These are phyloP conservation scores for Aureobasidium subglaciale DNA, from an alignment of 2,329 filamentous ascomycete species.

Conservation along the genomic window DNA sequence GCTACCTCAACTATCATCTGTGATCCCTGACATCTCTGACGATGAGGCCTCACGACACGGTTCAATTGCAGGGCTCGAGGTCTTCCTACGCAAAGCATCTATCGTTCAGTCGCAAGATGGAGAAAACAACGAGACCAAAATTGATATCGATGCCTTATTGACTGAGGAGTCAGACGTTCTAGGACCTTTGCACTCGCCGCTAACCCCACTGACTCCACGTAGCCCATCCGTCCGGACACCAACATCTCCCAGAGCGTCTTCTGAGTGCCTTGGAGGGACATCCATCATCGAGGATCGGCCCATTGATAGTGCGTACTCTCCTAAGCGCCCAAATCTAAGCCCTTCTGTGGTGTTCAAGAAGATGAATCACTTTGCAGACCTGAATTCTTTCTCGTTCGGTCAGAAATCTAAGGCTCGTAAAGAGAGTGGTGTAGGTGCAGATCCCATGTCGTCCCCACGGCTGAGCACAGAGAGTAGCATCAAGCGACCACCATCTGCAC, in stretches of 20 bases:
- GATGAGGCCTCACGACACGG: background rate
- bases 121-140: background rate
- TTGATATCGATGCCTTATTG: background rate
- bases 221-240: background rate
- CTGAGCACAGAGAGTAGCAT: background rate
- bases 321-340: background rate
- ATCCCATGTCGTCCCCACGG: background rate
- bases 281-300: background rate
- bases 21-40: conserved; percentile 1
- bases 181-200: background rate
- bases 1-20: background rate
- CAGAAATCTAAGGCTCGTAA: background rate
- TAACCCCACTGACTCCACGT: background rate
- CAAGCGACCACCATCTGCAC: background rate
- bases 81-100: background rate
- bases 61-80: background rate
- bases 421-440: background rate
- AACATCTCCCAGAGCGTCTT: conserved; percentile 1
- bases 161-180: background rate
- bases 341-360: background rate
- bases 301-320: background rate
- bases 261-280: background rate
- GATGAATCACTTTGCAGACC: background rate
- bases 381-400: conserved; percentile 2
- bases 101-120: background rate